phyloP scores from a whole-genome alignment of 177 flowering plant genomes.

The Telopea speciosissima region DNA sequence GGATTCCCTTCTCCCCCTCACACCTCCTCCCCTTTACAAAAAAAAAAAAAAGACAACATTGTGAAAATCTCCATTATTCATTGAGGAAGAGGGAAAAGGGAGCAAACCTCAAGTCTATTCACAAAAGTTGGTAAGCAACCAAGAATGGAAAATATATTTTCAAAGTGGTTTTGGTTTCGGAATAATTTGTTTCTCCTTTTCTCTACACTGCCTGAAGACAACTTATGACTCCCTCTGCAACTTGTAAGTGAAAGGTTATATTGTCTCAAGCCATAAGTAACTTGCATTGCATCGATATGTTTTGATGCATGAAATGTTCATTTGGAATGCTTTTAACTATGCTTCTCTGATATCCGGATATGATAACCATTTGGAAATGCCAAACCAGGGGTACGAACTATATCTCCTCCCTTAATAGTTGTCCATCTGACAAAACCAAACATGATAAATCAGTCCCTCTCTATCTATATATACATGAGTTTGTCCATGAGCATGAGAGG shows the following conservation, averaged over 20 bases:
- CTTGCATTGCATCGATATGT: not conserved
- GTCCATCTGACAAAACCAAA: conserved; percentile 25
- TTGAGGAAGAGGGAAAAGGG: no score
- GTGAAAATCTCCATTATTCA: no score
- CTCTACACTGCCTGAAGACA: conserved; percentile 6
- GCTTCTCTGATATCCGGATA: conserved; percentile 21
- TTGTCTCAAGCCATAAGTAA: conserved; percentile 1
- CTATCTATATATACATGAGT: not conserved
- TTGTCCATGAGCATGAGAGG: not conserved
- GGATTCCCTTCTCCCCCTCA: no score
- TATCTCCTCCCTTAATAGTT: conserved; percentile 31
- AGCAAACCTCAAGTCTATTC: conserved; percentile 5
- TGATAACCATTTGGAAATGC: conserved; percentile 35
- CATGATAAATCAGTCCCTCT: conserved; percentile 2
- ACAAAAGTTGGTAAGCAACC: conserved; percentile 20
- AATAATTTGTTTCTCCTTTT: conserved; percentile 1
- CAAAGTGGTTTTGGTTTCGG: conserved; percentile 10
- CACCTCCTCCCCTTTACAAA: no score
- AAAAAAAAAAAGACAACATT: no score
- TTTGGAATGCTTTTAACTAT: conserved; percentile 3
- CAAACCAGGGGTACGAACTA: conserved; percentile 36
- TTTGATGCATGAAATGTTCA: not conserved
- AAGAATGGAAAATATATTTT: conserved; percentile 7
- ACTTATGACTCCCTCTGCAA: conserved; percentile 8
- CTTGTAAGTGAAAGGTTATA: conserved; percentile 5